phyloP scores from a whole-genome alignment of 768 basidiomycete genomes.

The Ramaria sp. region DNA sequence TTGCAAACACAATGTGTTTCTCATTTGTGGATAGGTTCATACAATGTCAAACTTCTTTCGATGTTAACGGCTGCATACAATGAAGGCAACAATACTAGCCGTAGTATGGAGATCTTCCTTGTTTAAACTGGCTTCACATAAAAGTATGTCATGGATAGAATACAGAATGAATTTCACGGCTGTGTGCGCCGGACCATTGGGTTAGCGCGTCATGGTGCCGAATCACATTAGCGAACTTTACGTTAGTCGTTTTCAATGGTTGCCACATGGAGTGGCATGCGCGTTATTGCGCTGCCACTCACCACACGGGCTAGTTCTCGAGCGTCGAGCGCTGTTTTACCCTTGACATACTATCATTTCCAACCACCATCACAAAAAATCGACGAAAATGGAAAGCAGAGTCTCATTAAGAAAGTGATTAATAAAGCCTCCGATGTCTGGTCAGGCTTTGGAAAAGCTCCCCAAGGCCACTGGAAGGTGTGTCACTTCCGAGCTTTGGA shows the following conservation, averaged over 20 bases:
- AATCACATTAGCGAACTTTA: too few species aligned
- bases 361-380: conserved; percentile 16
- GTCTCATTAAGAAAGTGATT: conserved; percentile 36
- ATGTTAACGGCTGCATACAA: too few species aligned
- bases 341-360: conserved; percentile 15
- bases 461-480: conserved; percentile 65
- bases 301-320: conserved; percentile 17
- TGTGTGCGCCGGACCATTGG: too few species aligned
- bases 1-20: too few species aligned
- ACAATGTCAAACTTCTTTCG: too few species aligned
- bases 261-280: conserved; percentile 8
- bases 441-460: conserved; percentile 57
- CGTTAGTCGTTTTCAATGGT: background rate
- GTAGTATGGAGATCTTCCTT: too few species aligned
- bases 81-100: too few species aligned
- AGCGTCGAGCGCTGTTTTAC: conserved; percentile 31
- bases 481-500: conserved; percentile 8
- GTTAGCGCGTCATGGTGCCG: too few species aligned
- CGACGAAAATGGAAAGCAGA: conserved; percentile 23
- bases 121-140: too few species aligned
- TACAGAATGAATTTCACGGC: too few species aligned
- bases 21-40: too few species aligned
- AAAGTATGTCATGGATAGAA: too few species aligned
- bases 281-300: conserved; percentile 15
- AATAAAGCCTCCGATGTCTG: conserved; percentile 46